Evolutionary conservation across 1,139 yeast species (phyloP).

Genomic region (Magnusiomyces suaveolens): DNA sequence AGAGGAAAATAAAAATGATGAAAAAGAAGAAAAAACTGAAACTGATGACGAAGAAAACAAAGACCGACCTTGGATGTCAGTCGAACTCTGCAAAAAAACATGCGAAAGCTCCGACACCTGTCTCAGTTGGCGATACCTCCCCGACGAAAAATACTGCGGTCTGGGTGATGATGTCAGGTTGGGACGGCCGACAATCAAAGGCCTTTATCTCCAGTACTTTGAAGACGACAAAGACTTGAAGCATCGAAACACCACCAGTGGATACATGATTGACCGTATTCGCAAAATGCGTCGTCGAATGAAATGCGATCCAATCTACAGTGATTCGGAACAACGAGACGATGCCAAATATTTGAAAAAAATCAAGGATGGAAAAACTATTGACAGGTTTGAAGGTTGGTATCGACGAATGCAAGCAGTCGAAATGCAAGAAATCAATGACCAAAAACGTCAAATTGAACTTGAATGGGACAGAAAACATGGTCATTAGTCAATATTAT

Average conservation of each 20-base stretch:
- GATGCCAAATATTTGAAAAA: neutral
- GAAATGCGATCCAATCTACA: conserved; percentile 20
- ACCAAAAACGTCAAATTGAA: neutral
- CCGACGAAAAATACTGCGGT: conserved; percentile 18
- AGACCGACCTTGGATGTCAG: conserved; percentile 16
- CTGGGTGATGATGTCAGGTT: conserved; percentile 11
- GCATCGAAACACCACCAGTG: conserved; percentile 19
- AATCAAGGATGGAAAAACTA: neutral
- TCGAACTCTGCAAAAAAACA: conserved; percentile 20
- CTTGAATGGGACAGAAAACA: neutral
- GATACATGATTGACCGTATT: conserved; percentile 28
- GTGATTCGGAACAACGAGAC: neutral
- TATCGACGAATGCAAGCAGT: neutral
- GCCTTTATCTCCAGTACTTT: conserved; percentile 10
- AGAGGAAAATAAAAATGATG: neutral
- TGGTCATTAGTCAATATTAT: neutral
- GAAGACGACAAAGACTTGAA: conserved; percentile 6
- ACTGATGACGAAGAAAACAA: conserved; percentile 21
- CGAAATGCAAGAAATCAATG: neutral
- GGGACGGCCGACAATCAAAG: conserved; percentile 7
- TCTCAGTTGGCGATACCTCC: conserved; percentile 23
- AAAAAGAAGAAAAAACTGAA: conserved; percentile 21
- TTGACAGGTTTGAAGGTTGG: conserved; percentile 5
- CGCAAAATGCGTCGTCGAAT: conserved; percentile 20
- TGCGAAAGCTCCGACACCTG: conserved; percentile 22